These are phyloP conservation scores for Cercophora samala DNA, from an alignment of 495 filamentous ascomycete species.

Conservation along the genomic window DNA sequence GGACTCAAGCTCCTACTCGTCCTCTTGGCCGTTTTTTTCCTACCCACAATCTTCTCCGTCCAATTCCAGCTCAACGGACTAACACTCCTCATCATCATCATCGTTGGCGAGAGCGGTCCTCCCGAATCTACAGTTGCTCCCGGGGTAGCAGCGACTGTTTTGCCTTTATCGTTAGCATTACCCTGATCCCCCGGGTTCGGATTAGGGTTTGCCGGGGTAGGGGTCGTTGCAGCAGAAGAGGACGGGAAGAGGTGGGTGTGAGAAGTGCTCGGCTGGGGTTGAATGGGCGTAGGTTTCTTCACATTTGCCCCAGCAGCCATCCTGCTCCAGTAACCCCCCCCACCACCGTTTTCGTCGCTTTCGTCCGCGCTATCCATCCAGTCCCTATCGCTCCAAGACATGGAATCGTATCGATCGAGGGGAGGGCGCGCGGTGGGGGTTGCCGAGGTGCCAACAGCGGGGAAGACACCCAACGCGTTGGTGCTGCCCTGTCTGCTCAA, in stretches of 20 bases:
- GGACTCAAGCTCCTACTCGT: neutral
- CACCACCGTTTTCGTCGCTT: conserved; percentile 35
- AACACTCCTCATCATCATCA: conserved; percentile 1
- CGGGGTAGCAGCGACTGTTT: conserved; percentile 7
- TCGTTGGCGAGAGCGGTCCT: neutral
- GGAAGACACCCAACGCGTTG: conserved; percentile 14
- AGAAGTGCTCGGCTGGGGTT: neutral
- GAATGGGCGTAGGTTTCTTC: no score
- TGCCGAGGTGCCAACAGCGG: conserved; percentile 9
- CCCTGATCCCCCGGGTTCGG: neutral
- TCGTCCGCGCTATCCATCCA: conserved; percentile 52
- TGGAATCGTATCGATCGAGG: conserved; percentile 38
- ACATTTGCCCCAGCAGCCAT: conserved; percentile 2
- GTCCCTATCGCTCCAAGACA: conserved; percentile 53
- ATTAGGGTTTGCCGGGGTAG: neutral
- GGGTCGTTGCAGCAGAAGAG: neutral
- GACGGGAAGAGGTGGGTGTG: neutral
- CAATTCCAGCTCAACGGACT: conserved; percentile 48
- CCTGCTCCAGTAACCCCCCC: conserved; percentile 23
- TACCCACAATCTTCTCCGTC: conserved; percentile 56
- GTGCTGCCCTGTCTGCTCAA: neutral
- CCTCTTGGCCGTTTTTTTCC: conserved; percentile 23
- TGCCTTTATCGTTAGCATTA: conserved; percentile 19
- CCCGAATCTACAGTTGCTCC: neutral
- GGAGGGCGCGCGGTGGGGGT: conserved; percentile 27